Evolutionary conservation across 192 early-diverging fungal genomes (phyloP).

Genomic region (Podila minutissima): DNA sequence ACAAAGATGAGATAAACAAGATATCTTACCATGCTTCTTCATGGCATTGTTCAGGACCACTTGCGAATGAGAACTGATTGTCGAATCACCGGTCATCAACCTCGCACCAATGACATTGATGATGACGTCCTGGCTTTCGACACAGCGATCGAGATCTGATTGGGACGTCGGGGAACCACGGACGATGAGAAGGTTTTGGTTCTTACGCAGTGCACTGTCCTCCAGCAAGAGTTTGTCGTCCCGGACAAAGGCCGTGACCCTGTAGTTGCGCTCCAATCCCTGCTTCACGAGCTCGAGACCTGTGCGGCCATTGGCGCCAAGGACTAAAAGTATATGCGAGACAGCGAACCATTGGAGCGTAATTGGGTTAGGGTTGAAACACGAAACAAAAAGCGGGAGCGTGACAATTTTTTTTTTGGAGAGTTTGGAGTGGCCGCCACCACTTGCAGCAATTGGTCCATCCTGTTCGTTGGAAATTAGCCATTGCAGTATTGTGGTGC

Average conservation of each 20-base stretch:
- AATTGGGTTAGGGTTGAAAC: neutral
- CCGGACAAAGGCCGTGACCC: constrained; percentile 49
- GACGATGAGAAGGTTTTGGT: constrained; percentile 50
- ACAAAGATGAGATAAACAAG: neutral
- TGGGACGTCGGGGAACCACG: constrained; percentile 43
- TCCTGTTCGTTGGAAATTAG: too few relatives aligned
- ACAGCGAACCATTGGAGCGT: neutral
- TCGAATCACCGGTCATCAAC: constrained; percentile 35
- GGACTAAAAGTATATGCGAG: constrained; percentile 19
- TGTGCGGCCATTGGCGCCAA: constrained; percentile 48
- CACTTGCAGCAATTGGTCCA: too few relatives aligned
- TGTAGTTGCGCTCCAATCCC: constrained; percentile 47
- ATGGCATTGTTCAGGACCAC: constrained; percentile 43
- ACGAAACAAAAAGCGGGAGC: neutral
- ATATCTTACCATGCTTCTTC: constrained; percentile 40
- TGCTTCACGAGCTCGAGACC: constrained; percentile 51
- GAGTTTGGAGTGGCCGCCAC: neutral
- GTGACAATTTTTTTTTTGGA: neutral
- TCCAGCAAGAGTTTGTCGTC: constrained; percentile 36
- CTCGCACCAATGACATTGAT: constrained; percentile 52
- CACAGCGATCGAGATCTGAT: constrained; percentile 44
- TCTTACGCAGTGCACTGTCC: constrained; percentile 31
- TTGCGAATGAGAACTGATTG: constrained; percentile 44
- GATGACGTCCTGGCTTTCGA: constrained; percentile 54
- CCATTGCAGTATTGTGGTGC: too few relatives aligned